Conservation (phyloP, 495 filamentous ascomycete species). For the Hamigera avellanea region DNA sequence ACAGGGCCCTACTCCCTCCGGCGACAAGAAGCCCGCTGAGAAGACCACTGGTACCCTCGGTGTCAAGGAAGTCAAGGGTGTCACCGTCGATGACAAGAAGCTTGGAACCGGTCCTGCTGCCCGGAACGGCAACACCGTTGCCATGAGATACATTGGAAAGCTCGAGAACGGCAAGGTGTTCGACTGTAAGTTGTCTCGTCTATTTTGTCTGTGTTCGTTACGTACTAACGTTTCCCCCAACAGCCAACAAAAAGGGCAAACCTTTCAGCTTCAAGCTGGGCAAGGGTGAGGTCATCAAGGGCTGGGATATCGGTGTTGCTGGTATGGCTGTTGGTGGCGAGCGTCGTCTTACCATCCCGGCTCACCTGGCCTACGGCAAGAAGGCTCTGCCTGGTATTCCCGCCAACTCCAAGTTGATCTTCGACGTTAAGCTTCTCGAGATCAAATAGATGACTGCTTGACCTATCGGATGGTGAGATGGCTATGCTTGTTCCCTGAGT, state of each 20-base stretch:
- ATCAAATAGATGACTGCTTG: slow-evolving; percentile 48
- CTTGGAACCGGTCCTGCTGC: slow-evolving; percentile 66
- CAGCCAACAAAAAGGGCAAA: slow-evolving; percentile 94
- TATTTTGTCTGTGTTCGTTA: neutral
- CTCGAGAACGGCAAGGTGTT: slow-evolving; percentile 85
- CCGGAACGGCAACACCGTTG: slow-evolving; percentile 76
- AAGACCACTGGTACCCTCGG: slow-evolving; percentile 47
- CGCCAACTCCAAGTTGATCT: slow-evolving; percentile 76
- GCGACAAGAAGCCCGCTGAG: slow-evolving; percentile 34
- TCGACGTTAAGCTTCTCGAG: slow-evolving; percentile 83
- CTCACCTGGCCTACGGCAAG: slow-evolving; percentile 77
- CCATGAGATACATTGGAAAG: slow-evolving; percentile 97
- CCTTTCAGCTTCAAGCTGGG: slow-evolving; percentile 93
- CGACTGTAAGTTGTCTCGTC: slow-evolving; percentile 51
- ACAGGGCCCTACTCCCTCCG: slow-evolving; percentile 69
- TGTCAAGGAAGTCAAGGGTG: slow-evolving; percentile 69
- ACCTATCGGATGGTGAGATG: too few relatives aligned
- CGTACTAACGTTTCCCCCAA: slow-evolving; percentile 3
- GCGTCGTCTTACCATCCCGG: slow-evolving; percentile 79
- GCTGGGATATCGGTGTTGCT: slow-evolving; percentile 88
- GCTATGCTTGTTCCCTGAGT: slow-evolving; percentile 7
- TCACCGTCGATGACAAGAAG: slow-evolving; percentile 94
- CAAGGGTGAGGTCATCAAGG: slow-evolving; percentile 92
- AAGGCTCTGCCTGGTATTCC: slow-evolving; percentile 72
- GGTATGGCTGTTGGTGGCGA: slow-evolving; percentile 92